phyloP scores from a whole-genome alignment of 768 basidiomycete species.

The Suillus paluster region DNA sequence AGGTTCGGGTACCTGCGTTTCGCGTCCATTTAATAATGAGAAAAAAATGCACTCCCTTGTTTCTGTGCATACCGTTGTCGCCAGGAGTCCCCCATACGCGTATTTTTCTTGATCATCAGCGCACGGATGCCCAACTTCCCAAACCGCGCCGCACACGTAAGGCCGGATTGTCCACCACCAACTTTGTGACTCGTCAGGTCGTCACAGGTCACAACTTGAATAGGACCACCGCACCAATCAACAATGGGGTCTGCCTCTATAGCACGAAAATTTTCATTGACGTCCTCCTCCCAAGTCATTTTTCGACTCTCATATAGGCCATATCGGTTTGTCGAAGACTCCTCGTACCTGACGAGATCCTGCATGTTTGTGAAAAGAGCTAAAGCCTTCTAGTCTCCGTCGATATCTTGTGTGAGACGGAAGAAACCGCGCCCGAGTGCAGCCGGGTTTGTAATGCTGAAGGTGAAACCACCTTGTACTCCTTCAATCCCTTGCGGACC shows the following conservation, averaged over 20 bases:
- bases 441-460: too few relatives aligned
- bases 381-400: too few relatives aligned
- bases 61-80: slow-evolving; percentile 55
- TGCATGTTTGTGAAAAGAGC: too few relatives aligned
- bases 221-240: slow-evolving; percentile 35
- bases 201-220: background rate
- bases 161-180: slow-evolving; percentile 64
- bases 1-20: slow-evolving; percentile 4
- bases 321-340: too few relatives aligned
- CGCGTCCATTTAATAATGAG: slow-evolving; percentile 34
- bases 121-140: slow-evolving; percentile 53
- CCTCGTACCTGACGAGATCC: too few relatives aligned
- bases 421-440: too few relatives aligned
- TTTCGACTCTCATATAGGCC: too few relatives aligned
- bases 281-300: background rate
- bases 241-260: slow-evolving; percentile 30
- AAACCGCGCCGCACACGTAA: slow-evolving; percentile 61
- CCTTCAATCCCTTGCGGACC: too few relatives aligned
- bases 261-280: background rate
- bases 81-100: slow-evolving; percentile 55
- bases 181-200: slow-evolving; percentile 34
- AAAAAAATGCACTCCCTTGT: slow-evolving; percentile 43
- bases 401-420: too few relatives aligned
- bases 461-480: too few relatives aligned
- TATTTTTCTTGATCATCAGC: slow-evolving; percentile 55